Conservation (phyloP, 441 rosid genomes). For the Dalechampia spathulata region DNA sequence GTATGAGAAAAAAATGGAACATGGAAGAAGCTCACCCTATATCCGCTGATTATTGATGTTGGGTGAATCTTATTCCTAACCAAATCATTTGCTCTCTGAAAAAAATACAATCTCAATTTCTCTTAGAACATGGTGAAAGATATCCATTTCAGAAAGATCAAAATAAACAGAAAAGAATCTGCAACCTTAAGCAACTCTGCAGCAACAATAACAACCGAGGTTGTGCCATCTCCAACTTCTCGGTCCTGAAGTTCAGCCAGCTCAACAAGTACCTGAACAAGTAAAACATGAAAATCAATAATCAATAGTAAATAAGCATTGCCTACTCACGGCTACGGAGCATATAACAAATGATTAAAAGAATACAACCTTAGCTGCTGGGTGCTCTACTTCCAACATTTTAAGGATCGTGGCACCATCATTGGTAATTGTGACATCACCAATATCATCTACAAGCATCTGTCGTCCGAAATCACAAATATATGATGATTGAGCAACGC, state of each 20-base stretch:
- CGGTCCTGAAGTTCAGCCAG: slow-evolving; percentile 96
- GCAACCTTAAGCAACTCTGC: slow-evolving; percentile 85
- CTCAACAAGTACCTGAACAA: slow-evolving; percentile 75
- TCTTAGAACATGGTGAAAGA: no score
- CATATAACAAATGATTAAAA: background rate
- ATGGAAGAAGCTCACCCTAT: slow-evolving; percentile 44
- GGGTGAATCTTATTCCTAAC: slow-evolving; percentile 98
- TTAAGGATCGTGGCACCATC: slow-evolving; percentile 94
- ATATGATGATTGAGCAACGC: background rate
- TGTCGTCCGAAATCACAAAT: slow-evolving; percentile 14
- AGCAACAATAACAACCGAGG: slow-evolving; percentile 93
- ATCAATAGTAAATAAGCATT: background rate
- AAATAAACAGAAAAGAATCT: background rate
- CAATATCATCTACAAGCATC: slow-evolving; percentile 98
- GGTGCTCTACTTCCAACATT: slow-evolving; percentile 96
- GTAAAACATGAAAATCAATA: slow-evolving; percentile 1
- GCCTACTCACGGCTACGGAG: background rate
- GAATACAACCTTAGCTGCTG: slow-evolving; percentile 82
- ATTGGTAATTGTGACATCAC: slow-evolving; percentile 90
- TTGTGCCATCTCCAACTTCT: slow-evolving; percentile 98
- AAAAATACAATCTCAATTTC: slow-evolving; percentile 12
- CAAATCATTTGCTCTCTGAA: slow-evolving; percentile 88
- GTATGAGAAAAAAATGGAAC: background rate
- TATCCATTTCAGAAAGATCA: no score
- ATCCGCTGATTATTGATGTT: slow-evolving; percentile 94